Conservation (phyloP, 78 protist genomes). For the Mastigamoeba balamuthi region DNA sequence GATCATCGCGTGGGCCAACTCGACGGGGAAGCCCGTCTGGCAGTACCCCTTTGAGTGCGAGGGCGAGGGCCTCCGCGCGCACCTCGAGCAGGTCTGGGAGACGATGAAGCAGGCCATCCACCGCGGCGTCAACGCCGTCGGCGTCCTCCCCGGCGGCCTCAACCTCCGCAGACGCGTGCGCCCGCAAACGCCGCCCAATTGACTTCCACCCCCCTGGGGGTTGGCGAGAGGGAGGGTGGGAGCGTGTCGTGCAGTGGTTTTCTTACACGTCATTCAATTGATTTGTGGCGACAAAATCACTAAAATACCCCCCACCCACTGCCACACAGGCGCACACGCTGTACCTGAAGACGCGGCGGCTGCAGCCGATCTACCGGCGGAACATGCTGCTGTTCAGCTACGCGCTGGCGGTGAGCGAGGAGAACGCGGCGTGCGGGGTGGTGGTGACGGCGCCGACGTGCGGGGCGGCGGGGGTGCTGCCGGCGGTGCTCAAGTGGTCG, state of each 20-base stretch:
- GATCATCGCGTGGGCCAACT: no score
- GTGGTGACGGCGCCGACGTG: constrained; percentile 53
- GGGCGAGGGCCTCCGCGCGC: no score
- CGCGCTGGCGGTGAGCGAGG: constrained; percentile 36
- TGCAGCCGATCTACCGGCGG: background rate
- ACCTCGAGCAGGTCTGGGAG: no score
- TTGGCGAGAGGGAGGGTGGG: background rate
- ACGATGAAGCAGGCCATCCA: no score
- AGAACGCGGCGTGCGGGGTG: constrained; percentile 26
- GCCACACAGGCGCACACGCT: background rate
- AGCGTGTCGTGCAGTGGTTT: background rate
- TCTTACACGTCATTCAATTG: no score
- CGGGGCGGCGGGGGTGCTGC: constrained; percentile 41
- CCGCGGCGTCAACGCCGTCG: no score
- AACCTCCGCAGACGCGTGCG: no score
- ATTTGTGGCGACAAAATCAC: no score
- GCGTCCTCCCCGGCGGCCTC: no score
- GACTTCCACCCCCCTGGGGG: background rate
- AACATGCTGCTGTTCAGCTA: background rate
- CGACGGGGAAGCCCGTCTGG: no score
- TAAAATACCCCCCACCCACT: background rate
- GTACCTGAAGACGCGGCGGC: background rate
- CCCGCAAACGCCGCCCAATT: no score
- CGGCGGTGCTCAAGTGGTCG: constrained; percentile 13
- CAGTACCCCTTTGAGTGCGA: no score